These are phyloP conservation scores for Coleophoma eucalyptorum DNA, from an alignment of 2,329 filamentous ascomycete genomes.

Conservation along the genomic window DNA sequence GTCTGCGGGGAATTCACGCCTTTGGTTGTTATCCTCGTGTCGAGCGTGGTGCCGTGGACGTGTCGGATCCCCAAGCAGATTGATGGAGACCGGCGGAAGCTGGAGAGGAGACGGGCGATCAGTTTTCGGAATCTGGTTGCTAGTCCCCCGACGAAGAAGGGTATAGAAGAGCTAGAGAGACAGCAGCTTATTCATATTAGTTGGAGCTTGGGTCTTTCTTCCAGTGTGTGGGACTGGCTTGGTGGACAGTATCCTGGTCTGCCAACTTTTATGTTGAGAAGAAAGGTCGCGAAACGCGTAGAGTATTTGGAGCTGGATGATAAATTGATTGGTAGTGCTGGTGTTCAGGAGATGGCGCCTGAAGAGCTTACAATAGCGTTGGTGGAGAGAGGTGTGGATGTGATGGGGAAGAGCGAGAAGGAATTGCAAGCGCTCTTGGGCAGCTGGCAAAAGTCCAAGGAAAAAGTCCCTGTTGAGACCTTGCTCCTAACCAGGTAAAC, in stretches of 20 bases:
- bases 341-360: constrained; percentile 49
- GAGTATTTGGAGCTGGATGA: constrained; percentile 70
- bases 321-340: constrained; percentile 57
- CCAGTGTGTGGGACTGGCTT: constrained; percentile 39
- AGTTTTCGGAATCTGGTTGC: constrained; percentile 40
- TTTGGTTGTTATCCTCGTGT: constrained; percentile 68
- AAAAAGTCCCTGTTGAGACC: constrained; percentile 23
- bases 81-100: constrained; percentile 46
- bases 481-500: constrained; percentile 31
- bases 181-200: constrained; percentile 37
- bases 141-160: constrained; percentile 15
- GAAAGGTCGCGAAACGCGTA: constrained; percentile 49
- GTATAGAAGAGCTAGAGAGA: constrained; percentile 26
- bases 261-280: constrained; percentile 47
- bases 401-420: constrained; percentile 36
- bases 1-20: constrained; percentile 86
- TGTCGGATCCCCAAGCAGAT: constrained; percentile 81
- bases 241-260: constrained; percentile 27
- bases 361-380: constrained; percentile 69
- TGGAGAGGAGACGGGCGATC: constrained; percentile 46
- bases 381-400: constrained; percentile 62
- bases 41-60: constrained; percentile 69
- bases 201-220: constrained; percentile 34
- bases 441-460: constrained; percentile 34
- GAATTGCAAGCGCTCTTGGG: constrained; percentile 32